Evolutionary conservation across 2,329 filamentous ascomycete species (phyloP), one percentile per base, ranked within the genome.

Genomic region (Colletotrichum horii): DNA sequence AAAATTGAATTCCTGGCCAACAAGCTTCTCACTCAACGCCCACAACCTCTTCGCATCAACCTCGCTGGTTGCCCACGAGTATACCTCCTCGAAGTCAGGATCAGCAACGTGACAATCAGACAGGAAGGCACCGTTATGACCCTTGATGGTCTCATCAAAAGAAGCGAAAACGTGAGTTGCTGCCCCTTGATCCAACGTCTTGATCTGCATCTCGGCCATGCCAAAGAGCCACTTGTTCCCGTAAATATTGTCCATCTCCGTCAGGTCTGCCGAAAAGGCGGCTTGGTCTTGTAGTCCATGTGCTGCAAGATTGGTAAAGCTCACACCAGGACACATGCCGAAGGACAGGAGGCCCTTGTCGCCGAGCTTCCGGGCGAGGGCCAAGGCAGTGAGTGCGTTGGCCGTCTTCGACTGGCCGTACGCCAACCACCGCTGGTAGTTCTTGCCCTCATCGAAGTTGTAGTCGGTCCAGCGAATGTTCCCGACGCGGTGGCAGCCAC

Each of bases 391-490:
- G 0, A 64, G 32, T 16, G 32, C 32, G 38, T 83, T 84, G 11
- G 83, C 82, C 2, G 84, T 84, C 77, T 86, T 86, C 24, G 82
- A 81, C 71, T 85, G 84, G 2, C 81, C 84, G 14, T 86, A 85
- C 1, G 82, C 80, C 5, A 62, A 24, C 82, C 82, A 66, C 8
- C 36, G 14, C 11, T 66, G 28, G 38, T 66, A 66, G 15, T 28
- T 64, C 16, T 71, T 76, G 82, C 85, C 80, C n/a, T 34, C 82
- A 16, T 83, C 80, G 76, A 88, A 88, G 34, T 87, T 85, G 30
- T 81, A 84, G 77, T 89, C 87, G 56, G 82, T 81, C 71, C 85
- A 88, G 4, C 86, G 80, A 24, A 89, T 78, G 2, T 84, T 84
- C 3, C 80, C 79, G 15, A 88, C 64, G 8, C 84, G 81, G 76